phyloP scores from a whole-genome alignment of 148 eudicot genomes.

The Mesembryanthemum crystallinum region DNA sequence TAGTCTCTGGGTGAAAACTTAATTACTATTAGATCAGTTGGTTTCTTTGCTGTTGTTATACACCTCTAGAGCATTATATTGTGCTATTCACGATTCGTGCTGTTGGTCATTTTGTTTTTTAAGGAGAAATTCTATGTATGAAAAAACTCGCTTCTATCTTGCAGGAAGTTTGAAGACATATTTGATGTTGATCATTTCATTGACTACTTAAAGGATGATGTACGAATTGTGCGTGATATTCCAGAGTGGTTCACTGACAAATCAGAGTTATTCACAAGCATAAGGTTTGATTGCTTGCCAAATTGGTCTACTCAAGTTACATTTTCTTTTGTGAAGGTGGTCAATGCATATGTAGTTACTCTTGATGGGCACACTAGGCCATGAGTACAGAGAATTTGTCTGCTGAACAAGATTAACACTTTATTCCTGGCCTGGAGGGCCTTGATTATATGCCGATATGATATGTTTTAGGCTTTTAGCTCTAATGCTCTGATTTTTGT shows the following conservation, averaged over 20 bases:
- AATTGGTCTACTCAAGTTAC: not conserved
- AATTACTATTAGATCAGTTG: not conserved
- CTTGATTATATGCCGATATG: not conserved
- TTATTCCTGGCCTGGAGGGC: not conserved
- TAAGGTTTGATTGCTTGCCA: constrained; percentile 50
- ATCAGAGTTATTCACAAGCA: constrained; percentile 81
- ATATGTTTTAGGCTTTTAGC: not conserved
- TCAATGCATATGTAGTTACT: not conserved
- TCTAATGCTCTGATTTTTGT: not conserved
- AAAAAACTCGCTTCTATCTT: constrained; percentile 8
- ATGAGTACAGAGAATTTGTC: not conserved
- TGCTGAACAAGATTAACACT: not conserved
- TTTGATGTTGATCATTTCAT: constrained; percentile 99
- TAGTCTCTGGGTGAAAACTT: not conserved
- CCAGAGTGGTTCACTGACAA: constrained; percentile 97
- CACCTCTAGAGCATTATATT: not conserved
- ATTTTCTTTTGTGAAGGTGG: not conserved
- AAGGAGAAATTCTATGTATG: not conserved
- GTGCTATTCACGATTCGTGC: not conserved
- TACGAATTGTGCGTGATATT: constrained; percentile 88
- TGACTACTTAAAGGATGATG: constrained; percentile 95
- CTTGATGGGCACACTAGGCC: not conserved
- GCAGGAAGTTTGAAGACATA: constrained; percentile 95
- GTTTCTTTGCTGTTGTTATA: not conserved
- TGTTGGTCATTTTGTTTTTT: not conserved